Percentiles rank a stretch among this genome's conserved stretches.
Evolutionary conservation across 352 stramenopile genomes (phyloP).

Genomic region (Pythium aristosporum): DNA sequence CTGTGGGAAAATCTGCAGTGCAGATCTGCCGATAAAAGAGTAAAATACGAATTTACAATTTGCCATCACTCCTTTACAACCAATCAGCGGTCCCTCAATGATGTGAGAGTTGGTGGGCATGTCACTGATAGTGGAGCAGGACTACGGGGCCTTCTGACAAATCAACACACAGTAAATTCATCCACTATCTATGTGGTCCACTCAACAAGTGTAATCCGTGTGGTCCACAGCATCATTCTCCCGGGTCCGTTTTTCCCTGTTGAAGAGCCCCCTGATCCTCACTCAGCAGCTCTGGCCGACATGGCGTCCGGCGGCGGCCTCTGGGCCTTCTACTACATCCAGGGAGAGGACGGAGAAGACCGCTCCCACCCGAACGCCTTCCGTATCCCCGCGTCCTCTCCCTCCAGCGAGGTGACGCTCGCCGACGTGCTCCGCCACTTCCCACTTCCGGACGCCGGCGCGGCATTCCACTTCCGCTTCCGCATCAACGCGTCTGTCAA

Average conservation of each 20-base stretch:
- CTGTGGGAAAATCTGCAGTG: no score
- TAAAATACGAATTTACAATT: no score
- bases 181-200: conserved; percentile 3
- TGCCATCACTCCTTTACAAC: no score
- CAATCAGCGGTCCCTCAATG: neutral
- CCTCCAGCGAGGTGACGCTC: conserved; percentile 59
- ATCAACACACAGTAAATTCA: neutral
- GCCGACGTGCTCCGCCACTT: conserved; percentile 68
- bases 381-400: conserved; percentile 38
- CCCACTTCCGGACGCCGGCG: conserved; percentile 41
- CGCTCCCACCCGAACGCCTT: conserved; percentile 83
- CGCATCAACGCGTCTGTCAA: conserved; percentile 62
- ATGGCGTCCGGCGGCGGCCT: conserved; percentile 35
- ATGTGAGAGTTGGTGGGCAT: no score
- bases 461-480: conserved; percentile 82
- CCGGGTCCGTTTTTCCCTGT: conserved; percentile 6
- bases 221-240: conserved; percentile 2
- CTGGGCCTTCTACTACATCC: conserved; percentile 89
- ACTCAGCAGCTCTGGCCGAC: neutral
- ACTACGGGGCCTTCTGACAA: neutral
- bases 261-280: neutral
- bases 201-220: neutral
- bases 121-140: neutral
- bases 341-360: conserved; percentile 84
- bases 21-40: no score